phyloP scores from a whole-genome alignment of 139 green algal species.

The Picochlorum sp. region DNA sequence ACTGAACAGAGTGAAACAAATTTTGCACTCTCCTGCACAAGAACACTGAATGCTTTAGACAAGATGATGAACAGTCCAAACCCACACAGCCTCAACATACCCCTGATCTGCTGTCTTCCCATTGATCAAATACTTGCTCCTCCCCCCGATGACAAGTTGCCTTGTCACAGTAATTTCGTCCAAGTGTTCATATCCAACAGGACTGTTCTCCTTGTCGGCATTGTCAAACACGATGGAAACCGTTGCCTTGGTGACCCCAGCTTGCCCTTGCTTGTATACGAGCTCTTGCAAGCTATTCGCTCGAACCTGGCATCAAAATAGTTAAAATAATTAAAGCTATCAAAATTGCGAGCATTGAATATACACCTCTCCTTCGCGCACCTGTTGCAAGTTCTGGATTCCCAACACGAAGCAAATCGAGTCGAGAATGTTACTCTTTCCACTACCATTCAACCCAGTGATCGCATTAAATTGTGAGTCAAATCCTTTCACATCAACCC shows the following conservation, averaged over 20 bases:
- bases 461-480: constrained; percentile 98
- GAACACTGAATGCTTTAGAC: constrained; percentile 18
- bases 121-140: constrained; percentile 99
- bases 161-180: constrained; percentile 90
- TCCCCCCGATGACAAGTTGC: constrained; percentile 90
- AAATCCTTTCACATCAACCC: constrained; percentile 76
- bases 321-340: neutral
- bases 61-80: constrained; percentile 17
- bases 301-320: constrained; percentile 65
- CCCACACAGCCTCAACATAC: constrained; percentile 14
- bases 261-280: constrained; percentile 98
- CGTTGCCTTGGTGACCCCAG: constrained; percentile 91
- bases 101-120: constrained; percentile 79
- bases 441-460: constrained; percentile 92
- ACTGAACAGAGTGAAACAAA: constrained; percentile 97
- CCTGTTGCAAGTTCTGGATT: constrained; percentile 89
- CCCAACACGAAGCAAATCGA: constrained; percentile 98
- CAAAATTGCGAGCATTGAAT: neutral
- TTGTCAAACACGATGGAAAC: constrained; percentile 98
- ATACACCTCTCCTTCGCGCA: constrained; percentile 12
- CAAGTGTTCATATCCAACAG: constrained; percentile 86
- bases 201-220: constrained; percentile 60
- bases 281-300: constrained; percentile 90
- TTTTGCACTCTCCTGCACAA: constrained; percentile 77
- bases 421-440: constrained; percentile 99